Evolutionary conservation across 2,329 filamentous ascomycete species (phyloP).

Genomic region (Colletotrichum chrysophilum): DNA sequence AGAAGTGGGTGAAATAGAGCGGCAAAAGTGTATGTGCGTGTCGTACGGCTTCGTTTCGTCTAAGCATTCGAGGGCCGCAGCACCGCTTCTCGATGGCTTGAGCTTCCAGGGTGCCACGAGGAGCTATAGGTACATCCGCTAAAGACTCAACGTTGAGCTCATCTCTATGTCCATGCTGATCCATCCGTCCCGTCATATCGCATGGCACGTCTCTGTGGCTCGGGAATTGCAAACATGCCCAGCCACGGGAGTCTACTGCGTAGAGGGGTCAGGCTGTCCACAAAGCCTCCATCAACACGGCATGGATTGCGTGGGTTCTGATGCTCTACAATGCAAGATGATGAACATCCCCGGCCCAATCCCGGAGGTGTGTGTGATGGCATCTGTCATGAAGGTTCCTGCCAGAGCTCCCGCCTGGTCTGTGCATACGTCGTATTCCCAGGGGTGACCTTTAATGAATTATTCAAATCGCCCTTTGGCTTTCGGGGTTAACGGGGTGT

Average conservation of each 20-base stretch:
- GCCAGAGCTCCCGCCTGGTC: not conserved
- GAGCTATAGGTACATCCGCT: not conserved
- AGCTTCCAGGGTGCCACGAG: not conserved
- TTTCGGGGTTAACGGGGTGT: conserved; percentile 6
- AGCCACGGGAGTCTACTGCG: not conserved
- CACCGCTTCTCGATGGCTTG: not conserved
- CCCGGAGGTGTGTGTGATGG: not conserved
- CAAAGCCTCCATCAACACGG: not conserved
- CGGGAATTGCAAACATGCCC: not conserved
- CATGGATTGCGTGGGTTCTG: not conserved
- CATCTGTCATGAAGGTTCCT: not conserved
- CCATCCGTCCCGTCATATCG: not conserved
- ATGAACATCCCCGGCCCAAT: not conserved
- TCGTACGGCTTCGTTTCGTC: not conserved
- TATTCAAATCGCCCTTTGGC: not conserved
- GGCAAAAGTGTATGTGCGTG: not conserved
- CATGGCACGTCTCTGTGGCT: not conserved
- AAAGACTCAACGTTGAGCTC: not conserved
- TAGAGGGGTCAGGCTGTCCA: not conserved
- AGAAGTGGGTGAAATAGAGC: not conserved
- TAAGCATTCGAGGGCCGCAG: not conserved
- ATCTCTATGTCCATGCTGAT: not conserved
- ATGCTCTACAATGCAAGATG: not conserved
- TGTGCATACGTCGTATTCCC: not conserved
- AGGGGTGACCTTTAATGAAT: not conserved